A percentile compares a stretch with the other conserved stretches of the same genome.
These are phyloP conservation scores for Rhinocladiella mackenziei DNA, from an alignment of 2,329 filamentous ascomycete genomes.

Conservation along the genomic window DNA sequence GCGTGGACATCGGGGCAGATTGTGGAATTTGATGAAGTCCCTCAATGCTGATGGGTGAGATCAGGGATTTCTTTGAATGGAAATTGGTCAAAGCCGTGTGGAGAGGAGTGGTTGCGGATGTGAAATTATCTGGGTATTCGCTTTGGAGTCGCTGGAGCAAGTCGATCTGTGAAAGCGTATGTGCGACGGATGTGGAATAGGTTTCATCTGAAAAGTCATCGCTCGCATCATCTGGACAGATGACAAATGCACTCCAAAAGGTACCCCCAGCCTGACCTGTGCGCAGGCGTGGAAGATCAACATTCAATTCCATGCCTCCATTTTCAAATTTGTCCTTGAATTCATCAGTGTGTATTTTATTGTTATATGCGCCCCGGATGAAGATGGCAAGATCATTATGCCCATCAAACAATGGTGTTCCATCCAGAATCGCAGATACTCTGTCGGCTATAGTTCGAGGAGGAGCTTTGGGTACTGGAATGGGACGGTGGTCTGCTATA, in stretches of 20 bases:
- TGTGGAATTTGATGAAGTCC: conserved; percentile 94
- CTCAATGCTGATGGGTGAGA: conserved; percentile 77
- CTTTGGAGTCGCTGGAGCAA: conserved; percentile 61
- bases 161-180: conserved; percentile 72
- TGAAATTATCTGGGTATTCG: conserved; percentile 63
- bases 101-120: conserved; percentile 51
- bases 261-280: conserved; percentile 71
- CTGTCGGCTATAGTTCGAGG: conserved; percentile 35
- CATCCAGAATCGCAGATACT: conserved; percentile 43
- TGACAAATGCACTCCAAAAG: conserved; percentile 88
- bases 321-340: conserved; percentile 73
- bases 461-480: conserved; percentile 6
- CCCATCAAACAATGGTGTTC: conserved; percentile 62
- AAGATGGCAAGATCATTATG: conserved; percentile 83
- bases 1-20: conserved; percentile 59
- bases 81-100: conserved; percentile 60
- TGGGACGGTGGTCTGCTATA: conserved; percentile 3
- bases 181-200: conserved; percentile 52
- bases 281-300: conserved; percentile 72
- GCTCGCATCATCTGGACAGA: conserved; percentile 67
- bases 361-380: conserved; percentile 63
- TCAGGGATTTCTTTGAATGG: conserved; percentile 55
- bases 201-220: conserved; percentile 31
- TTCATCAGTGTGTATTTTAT: conserved; percentile 69
- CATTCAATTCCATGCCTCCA: conserved; percentile 64